Percentiles rank a stretch among this genome's conserved stretches.
Conservation (phyloP, 768 basidiomycete genomes). For the Amanita phalloides region DNA sequence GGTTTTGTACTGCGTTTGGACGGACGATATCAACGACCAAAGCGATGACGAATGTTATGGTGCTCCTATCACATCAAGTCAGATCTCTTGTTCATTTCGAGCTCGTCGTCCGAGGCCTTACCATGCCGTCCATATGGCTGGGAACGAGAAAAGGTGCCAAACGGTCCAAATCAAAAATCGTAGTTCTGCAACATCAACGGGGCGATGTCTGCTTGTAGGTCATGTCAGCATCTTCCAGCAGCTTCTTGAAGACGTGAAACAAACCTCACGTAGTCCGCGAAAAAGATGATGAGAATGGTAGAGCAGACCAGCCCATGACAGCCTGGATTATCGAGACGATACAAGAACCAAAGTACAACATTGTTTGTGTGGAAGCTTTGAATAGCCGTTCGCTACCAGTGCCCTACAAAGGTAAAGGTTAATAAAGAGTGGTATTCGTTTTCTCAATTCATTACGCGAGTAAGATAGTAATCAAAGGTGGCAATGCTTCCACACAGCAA, state of each 20-base stretch:
- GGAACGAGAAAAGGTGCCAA: neutral
- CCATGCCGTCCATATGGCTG: neutral
- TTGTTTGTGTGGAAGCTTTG: neutral
- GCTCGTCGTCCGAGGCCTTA: neutral
- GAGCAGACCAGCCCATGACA: neutral
- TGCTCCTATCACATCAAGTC: neutral
- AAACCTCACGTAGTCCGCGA: neutral
- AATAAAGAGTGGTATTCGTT: neutral
- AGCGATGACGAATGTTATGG: neutral
- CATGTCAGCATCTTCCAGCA: neutral
- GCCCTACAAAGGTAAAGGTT: neutral
- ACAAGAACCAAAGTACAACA: neutral
- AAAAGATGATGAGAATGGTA: slow-evolving; percentile 1
- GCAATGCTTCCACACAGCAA: neutral
- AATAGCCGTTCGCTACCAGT: neutral
- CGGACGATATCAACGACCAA: neutral
- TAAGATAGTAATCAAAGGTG: neutral
- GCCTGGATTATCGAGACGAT: neutral
- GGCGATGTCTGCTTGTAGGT: neutral
- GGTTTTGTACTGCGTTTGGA: neutral
- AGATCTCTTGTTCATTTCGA: too few species aligned
- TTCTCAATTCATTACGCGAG: neutral
- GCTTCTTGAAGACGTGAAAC: neutral
- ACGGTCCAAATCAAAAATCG: neutral
- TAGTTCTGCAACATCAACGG: neutral